Base-by-base conservation (phyloP, 192 early-diverging fungal species). In the Ambispora gerdemannii region DNA sequence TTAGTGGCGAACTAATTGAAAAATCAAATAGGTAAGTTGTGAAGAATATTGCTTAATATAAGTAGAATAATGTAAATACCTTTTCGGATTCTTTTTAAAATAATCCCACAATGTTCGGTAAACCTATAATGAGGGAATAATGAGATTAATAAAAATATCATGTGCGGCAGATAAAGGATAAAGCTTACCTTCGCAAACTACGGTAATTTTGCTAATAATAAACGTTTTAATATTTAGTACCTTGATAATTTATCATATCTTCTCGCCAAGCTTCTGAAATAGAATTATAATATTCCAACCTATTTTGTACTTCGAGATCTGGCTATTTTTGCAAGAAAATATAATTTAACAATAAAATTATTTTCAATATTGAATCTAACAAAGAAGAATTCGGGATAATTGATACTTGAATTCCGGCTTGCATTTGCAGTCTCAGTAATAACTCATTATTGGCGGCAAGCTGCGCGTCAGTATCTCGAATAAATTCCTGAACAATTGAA, bases 321-420 rank as follows among this genome's bases (percentile, higher is more conserved):
- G 17, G 13, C 63, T 65, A 47, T 34, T 25, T 50, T 28, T 3
- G 33, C 27, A 35, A 36, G 19, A 11, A 3, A 25, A 25, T 50
- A 24, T 1, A 36, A 24, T 10, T 11, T 24, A 19, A 22, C 8
- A n/a, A n/a, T 30, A 8, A 11, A 32, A 3, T 34, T 30, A 22
- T 1, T 32, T 3, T 35, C 28, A 20, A 35, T 13, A 35, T 4
- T 22, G 35, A 20, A 62, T 33, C 3, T 11, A 3, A 8, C 31
- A 3, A n/a, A 33, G 3, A 34, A 35, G 3, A 25, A n/a, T 43
- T 43, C 15, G 15, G 15, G 33, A 10, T 63, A 22, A 17, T 17
- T 60, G n/a, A 31, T 65, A 65, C 63, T 19, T 65, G 35, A 2
- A 65, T 38, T 28, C 38, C 35, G 17, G 24, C 63, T 47, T 65